Conservation (phyloP, 2,329 filamentous ascomycete genomes). For the Thelonectria discophora region DNA sequence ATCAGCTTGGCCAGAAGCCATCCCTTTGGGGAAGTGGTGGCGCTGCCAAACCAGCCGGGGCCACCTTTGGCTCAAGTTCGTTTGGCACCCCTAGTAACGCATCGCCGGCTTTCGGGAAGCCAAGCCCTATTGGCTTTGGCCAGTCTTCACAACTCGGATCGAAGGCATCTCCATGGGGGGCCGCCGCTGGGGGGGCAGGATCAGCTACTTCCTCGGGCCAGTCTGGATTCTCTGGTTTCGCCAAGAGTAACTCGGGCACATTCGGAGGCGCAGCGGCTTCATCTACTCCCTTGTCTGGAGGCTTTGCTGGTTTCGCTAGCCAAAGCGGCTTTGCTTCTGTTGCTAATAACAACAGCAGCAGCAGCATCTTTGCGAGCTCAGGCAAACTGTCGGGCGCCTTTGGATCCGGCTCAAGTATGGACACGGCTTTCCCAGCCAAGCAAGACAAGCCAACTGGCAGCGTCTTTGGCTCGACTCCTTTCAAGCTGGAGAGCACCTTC, state of each 20-base stretch:
- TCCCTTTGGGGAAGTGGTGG: slow-evolving; percentile 60
- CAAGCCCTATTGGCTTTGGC: slow-evolving; percentile 61
- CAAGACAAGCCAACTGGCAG: slow-evolving; percentile 44
- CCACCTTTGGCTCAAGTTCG: slow-evolving; percentile 56
- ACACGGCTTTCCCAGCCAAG: slow-evolving; percentile 42
- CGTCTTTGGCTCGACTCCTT: slow-evolving; percentile 62
- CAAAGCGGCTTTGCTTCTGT: slow-evolving; percentile 65
- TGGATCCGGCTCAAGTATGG: slow-evolving; percentile 36
- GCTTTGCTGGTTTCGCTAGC: slow-evolving; percentile 64
- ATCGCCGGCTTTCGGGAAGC: slow-evolving; percentile 59
- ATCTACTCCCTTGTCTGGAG: slow-evolving; percentile 50
- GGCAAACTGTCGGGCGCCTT: slow-evolving; percentile 47
- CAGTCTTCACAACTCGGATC: slow-evolving; percentile 58
- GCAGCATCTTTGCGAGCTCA: slow-evolving; percentile 25
- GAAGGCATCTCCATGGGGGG: slow-evolving; percentile 64
- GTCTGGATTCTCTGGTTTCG: slow-evolving; percentile 56
- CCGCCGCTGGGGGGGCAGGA: slow-evolving; percentile 35
- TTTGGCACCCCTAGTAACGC: slow-evolving; percentile 53
- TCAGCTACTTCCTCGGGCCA: slow-evolving; percentile 63
- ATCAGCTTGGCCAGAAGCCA: slow-evolving; percentile 59
- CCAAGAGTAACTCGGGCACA: slow-evolving; percentile 47
- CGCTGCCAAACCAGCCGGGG: slow-evolving; percentile 43
- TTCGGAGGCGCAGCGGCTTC: slow-evolving; percentile 49
- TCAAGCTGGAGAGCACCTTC: slow-evolving; percentile 75
- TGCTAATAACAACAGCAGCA: slow-evolving; percentile 46